phyloP scores from a whole-genome alignment of 140 eudicot species.

The Cichorium intybus region DNA sequence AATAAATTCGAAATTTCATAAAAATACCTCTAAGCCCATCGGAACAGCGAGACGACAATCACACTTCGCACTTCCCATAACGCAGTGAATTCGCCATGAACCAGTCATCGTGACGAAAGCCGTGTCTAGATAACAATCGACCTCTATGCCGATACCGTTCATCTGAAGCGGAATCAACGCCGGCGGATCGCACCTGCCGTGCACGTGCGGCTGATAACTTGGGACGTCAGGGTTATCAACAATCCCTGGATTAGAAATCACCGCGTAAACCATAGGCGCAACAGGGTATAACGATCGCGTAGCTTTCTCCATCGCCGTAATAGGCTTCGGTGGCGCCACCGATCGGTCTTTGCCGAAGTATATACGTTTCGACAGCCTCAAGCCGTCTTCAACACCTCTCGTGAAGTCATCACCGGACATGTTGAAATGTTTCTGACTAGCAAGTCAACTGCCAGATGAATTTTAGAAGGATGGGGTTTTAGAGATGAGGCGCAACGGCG shows the following conservation, averaged over 20 bases:
- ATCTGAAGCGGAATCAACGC: slow-evolving; percentile 88
- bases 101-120: slow-evolving; percentile 63
- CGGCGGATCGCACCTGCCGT: slow-evolving; percentile 84
- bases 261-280: slow-evolving; percentile 74
- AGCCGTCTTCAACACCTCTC: slow-evolving; percentile 78
- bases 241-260: slow-evolving; percentile 55
- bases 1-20: not conserved
- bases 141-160: slow-evolving; percentile 56
- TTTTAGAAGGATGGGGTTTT: slow-evolving; percentile 5
- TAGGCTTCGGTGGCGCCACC: slow-evolving; percentile 72
- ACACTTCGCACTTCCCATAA: slow-evolving; percentile 70
- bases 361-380: slow-evolving; percentile 65
- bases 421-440: not conserved
- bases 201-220: slow-evolving; percentile 92
- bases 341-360: slow-evolving; percentile 92
- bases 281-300: slow-evolving; percentile 33
- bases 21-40: slow-evolving; percentile 76
- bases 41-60: slow-evolving; percentile 88
- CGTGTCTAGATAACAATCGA: slow-evolving; percentile 61
- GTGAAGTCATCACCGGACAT: slow-evolving; percentile 52
- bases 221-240: slow-evolving; percentile 90
- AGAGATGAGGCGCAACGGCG: slow-evolving; percentile 1
- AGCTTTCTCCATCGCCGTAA: slow-evolving; percentile 47
- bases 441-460: slow-evolving; percentile 1
- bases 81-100: slow-evolving; percentile 91